phyloP scores from a whole-genome alignment of 2,329 filamentous ascomycete species.

The Sarocladium oryzae region DNA sequence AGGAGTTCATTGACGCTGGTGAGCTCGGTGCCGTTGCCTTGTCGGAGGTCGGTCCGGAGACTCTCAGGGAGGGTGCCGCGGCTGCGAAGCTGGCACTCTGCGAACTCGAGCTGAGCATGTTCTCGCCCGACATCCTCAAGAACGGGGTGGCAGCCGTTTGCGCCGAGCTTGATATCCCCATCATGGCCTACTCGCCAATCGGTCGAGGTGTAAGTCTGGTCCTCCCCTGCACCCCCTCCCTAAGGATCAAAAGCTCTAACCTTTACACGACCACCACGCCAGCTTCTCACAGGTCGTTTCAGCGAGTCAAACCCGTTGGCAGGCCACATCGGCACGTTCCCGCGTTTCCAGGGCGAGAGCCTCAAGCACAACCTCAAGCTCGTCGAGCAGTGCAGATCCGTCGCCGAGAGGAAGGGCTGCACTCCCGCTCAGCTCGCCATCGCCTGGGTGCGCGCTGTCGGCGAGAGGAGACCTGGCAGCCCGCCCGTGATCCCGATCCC shows the following conservation, averaged over 20 bases:
- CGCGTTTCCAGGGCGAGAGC: constrained; percentile 55
- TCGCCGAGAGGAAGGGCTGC: constrained; percentile 54
- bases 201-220: constrained; percentile 41
- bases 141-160: constrained; percentile 50
- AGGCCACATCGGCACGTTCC: constrained; percentile 38
- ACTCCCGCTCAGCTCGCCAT: constrained; percentile 61
- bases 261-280: constrained; percentile 26
- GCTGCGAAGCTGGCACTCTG: constrained; percentile 38
- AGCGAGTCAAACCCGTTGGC: constrained; percentile 48
- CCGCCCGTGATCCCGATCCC: constrained; percentile 60
- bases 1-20: constrained; percentile 45
- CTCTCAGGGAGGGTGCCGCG: constrained; percentile 41
- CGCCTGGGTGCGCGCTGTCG: constrained; percentile 51
- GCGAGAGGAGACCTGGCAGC: constrained; percentile 43
- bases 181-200: constrained; percentile 68
- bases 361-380: constrained; percentile 59
- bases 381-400: constrained; percentile 45
- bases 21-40: constrained; percentile 45
- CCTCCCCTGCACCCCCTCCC: neutral
- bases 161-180: constrained; percentile 57
- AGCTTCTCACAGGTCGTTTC: constrained; percentile 48
- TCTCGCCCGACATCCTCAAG: constrained; percentile 37
- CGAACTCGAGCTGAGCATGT: constrained; percentile 49
- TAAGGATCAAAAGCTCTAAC: constrained; percentile 11
- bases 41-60: constrained; percentile 44